These are phyloP conservation scores for Eutrema yunnanense DNA, from an alignment of 345 rosid species.

Conservation along the genomic window DNA sequence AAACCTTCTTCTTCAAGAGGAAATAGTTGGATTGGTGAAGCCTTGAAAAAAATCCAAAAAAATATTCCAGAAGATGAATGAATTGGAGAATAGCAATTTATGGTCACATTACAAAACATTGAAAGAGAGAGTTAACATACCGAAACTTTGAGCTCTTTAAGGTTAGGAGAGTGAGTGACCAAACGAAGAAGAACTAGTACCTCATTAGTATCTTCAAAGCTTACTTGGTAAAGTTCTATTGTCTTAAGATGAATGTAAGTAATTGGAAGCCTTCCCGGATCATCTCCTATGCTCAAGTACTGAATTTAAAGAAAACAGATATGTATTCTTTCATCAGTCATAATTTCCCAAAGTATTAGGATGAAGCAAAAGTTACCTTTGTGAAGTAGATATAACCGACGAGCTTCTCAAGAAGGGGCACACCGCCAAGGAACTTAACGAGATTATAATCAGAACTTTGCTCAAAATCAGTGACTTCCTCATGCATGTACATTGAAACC, in stretches of 20 bases:
- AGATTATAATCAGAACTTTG: slow-evolving; percentile 78
- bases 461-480: slow-evolving; percentile 80
- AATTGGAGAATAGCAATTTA: not conserved
- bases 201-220: slow-evolving; percentile 84
- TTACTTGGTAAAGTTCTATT: slow-evolving; percentile 75
- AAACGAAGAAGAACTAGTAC: slow-evolving; percentile 73
- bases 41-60: slow-evolving; percentile 29
- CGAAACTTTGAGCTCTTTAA: slow-evolving; percentile 68
- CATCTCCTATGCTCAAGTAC: slow-evolving; percentile 91
- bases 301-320: not conserved
- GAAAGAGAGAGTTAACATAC: slow-evolving; percentile 39
- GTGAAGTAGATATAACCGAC: slow-evolving; percentile 79
- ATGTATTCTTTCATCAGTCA: not conserved
- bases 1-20: slow-evolving; percentile 48
- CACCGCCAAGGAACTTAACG: slow-evolving; percentile 72
- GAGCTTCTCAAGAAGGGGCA: slow-evolving; percentile 75
- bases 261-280: slow-evolving; percentile 50
- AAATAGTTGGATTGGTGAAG: slow-evolving; percentile 49
- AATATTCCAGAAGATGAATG: not conserved
- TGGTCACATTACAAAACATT: not conserved
- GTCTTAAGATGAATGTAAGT: slow-evolving; percentile 54
- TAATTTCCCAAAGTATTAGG: not conserved
- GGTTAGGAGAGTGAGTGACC: slow-evolving; percentile 77
- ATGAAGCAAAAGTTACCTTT: slow-evolving; percentile 45
- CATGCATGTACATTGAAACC: slow-evolving; percentile 82